These are phyloP conservation scores for Picochlorum sp. DNA, from an alignment of 139 green algal genomes.

Conservation along the genomic window DNA sequence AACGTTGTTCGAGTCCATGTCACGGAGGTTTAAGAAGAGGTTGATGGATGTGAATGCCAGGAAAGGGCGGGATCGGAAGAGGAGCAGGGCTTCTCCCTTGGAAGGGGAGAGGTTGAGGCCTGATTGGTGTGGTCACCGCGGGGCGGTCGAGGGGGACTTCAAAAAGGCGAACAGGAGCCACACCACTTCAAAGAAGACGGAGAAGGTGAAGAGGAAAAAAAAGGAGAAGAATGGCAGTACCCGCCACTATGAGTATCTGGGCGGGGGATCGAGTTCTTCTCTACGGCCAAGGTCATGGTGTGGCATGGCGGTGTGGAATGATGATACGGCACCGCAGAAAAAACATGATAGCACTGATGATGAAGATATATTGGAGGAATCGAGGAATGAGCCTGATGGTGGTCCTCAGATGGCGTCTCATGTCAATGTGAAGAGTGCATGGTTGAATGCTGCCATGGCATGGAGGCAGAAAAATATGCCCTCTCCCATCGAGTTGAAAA, in stretches of 20 bases:
- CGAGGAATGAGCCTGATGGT: not conserved
- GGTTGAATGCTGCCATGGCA: constrained; percentile 8
- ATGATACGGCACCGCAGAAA: not conserved
- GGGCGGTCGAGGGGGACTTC: not conserved
- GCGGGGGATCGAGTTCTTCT: too few species aligned
- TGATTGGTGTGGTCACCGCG: not conserved
- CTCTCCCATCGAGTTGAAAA: not conserved
- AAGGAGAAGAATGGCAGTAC: too few species aligned
- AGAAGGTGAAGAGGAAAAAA: not conserved
- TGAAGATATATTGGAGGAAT: not conserved
- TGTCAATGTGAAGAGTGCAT: constrained; percentile 5
- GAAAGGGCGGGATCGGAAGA: not conserved
- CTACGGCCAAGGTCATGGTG: not conserved
- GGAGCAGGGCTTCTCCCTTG: not conserved
- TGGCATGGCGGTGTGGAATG: constrained; percentile 1
- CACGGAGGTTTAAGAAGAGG: not conserved
- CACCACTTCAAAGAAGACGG: not conserved
- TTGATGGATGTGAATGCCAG: not conserved
- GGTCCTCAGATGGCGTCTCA: too few species aligned
- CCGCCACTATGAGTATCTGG: too few species aligned
- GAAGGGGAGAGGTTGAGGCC: not conserved
- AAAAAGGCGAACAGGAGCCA: not conserved
- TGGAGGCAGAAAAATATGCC: constrained; percentile 29
- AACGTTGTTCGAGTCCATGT: not conserved
- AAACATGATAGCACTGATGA: not conserved